Evolutionary conservation across 495 filamentous ascomycete species (phyloP).

Genomic region (Penicillium riverlandense): DNA sequence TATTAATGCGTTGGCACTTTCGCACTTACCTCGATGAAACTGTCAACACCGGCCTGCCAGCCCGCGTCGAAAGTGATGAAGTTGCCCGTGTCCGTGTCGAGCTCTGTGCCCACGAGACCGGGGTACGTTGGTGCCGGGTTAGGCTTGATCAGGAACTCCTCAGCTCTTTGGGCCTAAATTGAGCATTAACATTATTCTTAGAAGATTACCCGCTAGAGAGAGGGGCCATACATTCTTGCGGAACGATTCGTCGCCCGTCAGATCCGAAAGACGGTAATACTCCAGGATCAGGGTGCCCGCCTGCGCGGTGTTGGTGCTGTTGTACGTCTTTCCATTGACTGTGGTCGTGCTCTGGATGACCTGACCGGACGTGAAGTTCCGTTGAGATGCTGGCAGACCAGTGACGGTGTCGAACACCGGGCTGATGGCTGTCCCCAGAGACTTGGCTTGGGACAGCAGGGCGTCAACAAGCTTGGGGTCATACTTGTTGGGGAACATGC

Average conservation of each 20-base stretch:
- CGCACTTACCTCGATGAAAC: slow-evolving; percentile 11
- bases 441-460: slow-evolving; percentile 12
- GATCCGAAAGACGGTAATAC: slow-evolving; percentile 15
- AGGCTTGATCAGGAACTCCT: slow-evolving; percentile 11
- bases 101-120: slow-evolving; percentile 13
- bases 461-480: slow-evolving; percentile 11
- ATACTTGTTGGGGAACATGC: slow-evolving; percentile 9
- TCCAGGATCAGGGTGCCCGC: slow-evolving; percentile 17
- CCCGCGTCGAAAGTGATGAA: slow-evolving; percentile 16
- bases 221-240: slow-evolving; percentile 7
- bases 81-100: slow-evolving; percentile 12
- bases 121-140: slow-evolving; percentile 10
- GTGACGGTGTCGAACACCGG: slow-evolving; percentile 13
- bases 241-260: slow-evolving; percentile 17
- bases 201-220: background rate
- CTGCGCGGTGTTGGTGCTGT: slow-evolving; percentile 16
- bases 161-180: slow-evolving; percentile 10
- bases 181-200: background rate
- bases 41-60: slow-evolving; percentile 17
- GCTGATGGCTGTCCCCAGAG: slow-evolving; percentile 10
- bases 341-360: slow-evolving; percentile 7
- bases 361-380: slow-evolving; percentile 9
- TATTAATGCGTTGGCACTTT: background rate
- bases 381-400: slow-evolving; percentile 7
- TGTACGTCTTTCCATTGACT: slow-evolving; percentile 12